Conservation (phyloP, 192 early-diverging fungal species). For the Podila epigama region DNA sequence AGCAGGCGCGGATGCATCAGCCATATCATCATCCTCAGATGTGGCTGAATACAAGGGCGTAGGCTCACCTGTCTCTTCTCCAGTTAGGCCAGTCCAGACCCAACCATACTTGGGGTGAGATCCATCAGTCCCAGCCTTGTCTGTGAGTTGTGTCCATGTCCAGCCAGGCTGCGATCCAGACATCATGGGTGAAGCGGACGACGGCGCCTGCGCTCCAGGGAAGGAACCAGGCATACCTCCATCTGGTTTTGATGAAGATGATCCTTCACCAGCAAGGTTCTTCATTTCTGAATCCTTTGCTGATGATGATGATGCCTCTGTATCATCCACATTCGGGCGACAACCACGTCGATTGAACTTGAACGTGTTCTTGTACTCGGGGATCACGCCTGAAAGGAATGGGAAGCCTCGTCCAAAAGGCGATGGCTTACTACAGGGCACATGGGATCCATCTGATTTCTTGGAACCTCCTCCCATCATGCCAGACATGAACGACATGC, state of each 20-base stretch:
- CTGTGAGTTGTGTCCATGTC: constrained; percentile 26
- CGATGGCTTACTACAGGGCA: neutral
- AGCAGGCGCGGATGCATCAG: constrained; percentile 18
- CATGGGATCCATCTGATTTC: neutral
- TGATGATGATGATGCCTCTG: constrained; percentile 13
- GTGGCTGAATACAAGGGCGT: constrained; percentile 20
- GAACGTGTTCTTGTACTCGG: constrained; percentile 20
- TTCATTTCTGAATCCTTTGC: neutral
- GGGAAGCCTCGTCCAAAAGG: neutral
- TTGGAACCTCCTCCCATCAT: no score
- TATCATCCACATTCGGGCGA: constrained; percentile 15
- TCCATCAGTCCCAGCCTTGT: neutral
- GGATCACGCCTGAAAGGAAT: constrained; percentile 1
- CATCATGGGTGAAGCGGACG: constrained; percentile 21
- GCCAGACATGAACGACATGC: neutral
- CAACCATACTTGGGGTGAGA: constrained; percentile 39
- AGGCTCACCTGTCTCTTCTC: constrained; percentile 17
- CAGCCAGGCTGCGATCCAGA: constrained; percentile 22
- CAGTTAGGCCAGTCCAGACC: constrained; percentile 31
- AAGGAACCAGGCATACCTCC: constrained; percentile 18
- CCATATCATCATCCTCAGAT: constrained; percentile 48
- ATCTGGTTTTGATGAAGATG: constrained; percentile 14
- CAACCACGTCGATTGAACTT: constrained; percentile 9
- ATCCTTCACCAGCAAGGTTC: neutral
- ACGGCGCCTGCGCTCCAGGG: no score